These are phyloP conservation scores for Metarhizium anisopliae DNA, from an alignment of 2,329 filamentous ascomycete species.

Conservation along the genomic window DNA sequence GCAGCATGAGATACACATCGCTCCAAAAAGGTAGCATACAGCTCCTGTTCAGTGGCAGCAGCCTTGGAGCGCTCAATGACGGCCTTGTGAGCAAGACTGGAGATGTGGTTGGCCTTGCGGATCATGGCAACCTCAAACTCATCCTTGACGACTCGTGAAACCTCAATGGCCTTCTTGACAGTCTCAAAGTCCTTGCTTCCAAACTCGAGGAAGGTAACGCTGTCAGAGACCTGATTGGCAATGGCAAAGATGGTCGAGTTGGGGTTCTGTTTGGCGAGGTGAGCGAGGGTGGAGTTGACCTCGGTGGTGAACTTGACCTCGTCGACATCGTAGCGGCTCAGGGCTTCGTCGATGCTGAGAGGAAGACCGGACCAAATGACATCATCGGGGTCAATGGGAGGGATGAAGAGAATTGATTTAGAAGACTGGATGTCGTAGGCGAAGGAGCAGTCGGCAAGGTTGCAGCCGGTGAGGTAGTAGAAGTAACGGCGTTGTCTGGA, in stretches of 20 bases:
- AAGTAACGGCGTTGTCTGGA: constrained; percentile 80
- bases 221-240: constrained; percentile 63
- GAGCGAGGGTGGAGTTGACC: constrained; percentile 62
- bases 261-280: constrained; percentile 31
- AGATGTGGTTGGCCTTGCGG: constrained; percentile 62
- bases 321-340: constrained; percentile 73
- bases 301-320: constrained; percentile 63
- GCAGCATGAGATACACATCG: constrained; percentile 66
- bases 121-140: constrained; percentile 67
- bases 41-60: constrained; percentile 69
- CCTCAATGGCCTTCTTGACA: constrained; percentile 57
- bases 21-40: constrained; percentile 73
- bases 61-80: constrained; percentile 52
- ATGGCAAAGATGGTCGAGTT: constrained; percentile 62
- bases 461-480: constrained; percentile 85
- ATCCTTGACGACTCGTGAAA: constrained; percentile 62
- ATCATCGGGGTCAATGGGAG: constrained; percentile 74
- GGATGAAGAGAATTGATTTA: constrained; percentile 80
- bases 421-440: constrained; percentile 69
- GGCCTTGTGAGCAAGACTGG: constrained; percentile 55
- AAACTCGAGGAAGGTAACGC: constrained; percentile 63
- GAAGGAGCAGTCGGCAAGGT: constrained; percentile 70
- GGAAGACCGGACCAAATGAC: constrained; percentile 94
- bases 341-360: constrained; percentile 64
- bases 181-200: constrained; percentile 49